Evolutionary conservation across 352 stramenopile species (phyloP).

Genomic region (Detonula confervacea): DNA sequence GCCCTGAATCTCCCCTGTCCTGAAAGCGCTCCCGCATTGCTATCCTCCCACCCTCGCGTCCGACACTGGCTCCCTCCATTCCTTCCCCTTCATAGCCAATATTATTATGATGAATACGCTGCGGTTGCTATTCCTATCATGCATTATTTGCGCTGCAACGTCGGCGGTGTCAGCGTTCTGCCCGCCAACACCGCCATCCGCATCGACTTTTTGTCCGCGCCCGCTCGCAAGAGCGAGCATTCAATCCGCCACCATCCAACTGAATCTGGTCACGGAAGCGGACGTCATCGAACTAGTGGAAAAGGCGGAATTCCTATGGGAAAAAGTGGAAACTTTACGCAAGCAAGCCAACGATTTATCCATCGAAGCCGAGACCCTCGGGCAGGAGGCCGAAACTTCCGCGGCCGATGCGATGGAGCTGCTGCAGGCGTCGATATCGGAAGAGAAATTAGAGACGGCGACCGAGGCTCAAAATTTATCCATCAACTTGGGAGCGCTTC

Average conservation of each 20-base stretch:
- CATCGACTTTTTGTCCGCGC: conserved; percentile 6
- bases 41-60: too few relatives aligned
- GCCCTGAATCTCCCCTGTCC: too few relatives aligned
- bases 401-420: conserved; percentile 13
- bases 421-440: conserved; percentile 24
- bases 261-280: conserved; percentile 34
- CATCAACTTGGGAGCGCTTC: conserved; percentile 27
- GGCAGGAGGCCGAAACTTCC: conserved; percentile 28
- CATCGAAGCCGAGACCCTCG: conserved; percentile 19
- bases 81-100: too few relatives aligned
- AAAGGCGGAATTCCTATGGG: conserved; percentile 42
- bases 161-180: too few relatives aligned
- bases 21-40: too few relatives aligned
- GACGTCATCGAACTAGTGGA: conserved; percentile 40
- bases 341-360: conserved; percentile 36
- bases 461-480: conserved; percentile 33
- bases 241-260: not conserved
- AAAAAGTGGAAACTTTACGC: conserved; percentile 16
- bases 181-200: too few relatives aligned
- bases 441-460: conserved; percentile 26
- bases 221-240: not conserved
- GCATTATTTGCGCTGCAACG: too few relatives aligned
- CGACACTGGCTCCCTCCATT: too few relatives aligned
- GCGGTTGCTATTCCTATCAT: too few relatives aligned
- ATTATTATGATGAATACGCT: too few relatives aligned